Base-by-base conservation (phyloP, 75 land plant species). In the Larix kaempferi region DNA sequence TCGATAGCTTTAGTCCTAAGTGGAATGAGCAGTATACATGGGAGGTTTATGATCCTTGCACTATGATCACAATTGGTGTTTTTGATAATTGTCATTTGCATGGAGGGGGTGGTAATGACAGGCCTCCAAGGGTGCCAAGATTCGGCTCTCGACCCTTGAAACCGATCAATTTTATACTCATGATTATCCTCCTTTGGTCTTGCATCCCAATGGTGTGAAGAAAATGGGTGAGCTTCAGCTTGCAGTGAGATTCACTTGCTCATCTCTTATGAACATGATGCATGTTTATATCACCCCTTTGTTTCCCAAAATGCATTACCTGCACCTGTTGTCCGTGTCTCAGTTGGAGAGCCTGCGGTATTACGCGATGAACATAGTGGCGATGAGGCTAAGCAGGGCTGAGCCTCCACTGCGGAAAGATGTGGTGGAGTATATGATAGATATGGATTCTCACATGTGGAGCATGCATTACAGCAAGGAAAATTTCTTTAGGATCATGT, bases 191-290 rank as follows among this genome's bases (percentile, higher is more conserved):
- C n/a, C n/a, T n/a, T n/a, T n/a, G n/a, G n/a, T n/a, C n/a, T n/a
- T n/a, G n/a, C n/a, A n/a, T n/a, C n/a, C n/a, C n/a, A n/a, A n/a
- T n/a, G n/a, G n/a, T n/a, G n/a, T n/a, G n/a, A n/a, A n/a, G n/a
- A n/a, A n/a, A n/a, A n/a, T n/a, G n/a, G n/a, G n/a, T n/a, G 94
- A 92, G 80, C 81, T 92, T 52, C 90, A 92, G 54, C 73, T 90
- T 62, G 94, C 92, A 0, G 84, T 92, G 60, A 64, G 94, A 22
- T 86, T 92, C 65, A 75, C 90, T 0, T 92, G 90, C 78, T 61
- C 83, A n/a, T n/a, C n/a, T n/a, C n/a, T n/a, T n/a, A n/a, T n/a
- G n/a, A n/a, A n/a, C n/a, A n/a, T n/a, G n/a, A 49, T 91, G 5
- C 82, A 82, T 15, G 57, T 80, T n/a, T 89, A 91, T 74, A 56